Conservation (phyloP, 1,139 yeast species). For the Nakaseomyces glabratus region DNA sequence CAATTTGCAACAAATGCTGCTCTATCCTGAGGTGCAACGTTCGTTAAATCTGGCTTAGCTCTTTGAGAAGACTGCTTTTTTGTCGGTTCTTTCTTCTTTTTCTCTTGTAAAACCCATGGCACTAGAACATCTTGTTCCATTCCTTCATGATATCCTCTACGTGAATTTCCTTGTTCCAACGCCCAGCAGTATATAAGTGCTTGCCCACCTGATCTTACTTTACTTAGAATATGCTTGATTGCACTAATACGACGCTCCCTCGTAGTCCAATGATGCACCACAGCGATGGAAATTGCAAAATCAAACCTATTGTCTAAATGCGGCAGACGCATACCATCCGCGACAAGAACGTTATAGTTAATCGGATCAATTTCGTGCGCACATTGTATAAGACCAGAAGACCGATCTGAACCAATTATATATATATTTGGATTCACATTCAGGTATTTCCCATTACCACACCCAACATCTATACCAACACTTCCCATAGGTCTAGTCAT, state of each 20-base stretch:
- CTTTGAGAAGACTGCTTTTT: slow-evolving; percentile 15
- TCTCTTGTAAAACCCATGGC: slow-evolving; percentile 77
- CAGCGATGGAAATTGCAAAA: slow-evolving; percentile 93
- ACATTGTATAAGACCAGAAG: slow-evolving; percentile 66
- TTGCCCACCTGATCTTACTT: slow-evolving; percentile 51
- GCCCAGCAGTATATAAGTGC: slow-evolving; percentile 94
- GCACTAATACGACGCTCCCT: slow-evolving; percentile 70
- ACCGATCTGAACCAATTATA: slow-evolving; percentile 75
- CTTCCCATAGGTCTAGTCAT: slow-evolving; percentile 35
- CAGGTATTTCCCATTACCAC: slow-evolving; percentile 93
- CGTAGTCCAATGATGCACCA: slow-evolving; percentile 91
- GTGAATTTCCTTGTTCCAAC: slow-evolving; percentile 73
- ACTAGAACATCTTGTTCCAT: slow-evolving; percentile 90
- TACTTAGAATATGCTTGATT: slow-evolving; percentile 54
- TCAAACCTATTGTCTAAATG: slow-evolving; percentile 56
- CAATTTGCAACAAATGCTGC: slow-evolving; percentile 24
- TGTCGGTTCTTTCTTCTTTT: slow-evolving; percentile 24
- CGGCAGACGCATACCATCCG: slow-evolving; percentile 71
- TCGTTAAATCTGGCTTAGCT: slow-evolving; percentile 23
- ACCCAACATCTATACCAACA: slow-evolving; percentile 71
- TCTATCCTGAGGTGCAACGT: slow-evolving; percentile 25
- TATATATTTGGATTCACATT: slow-evolving; percentile 57
- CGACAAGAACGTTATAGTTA: slow-evolving; percentile 47
- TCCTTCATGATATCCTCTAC: slow-evolving; percentile 82
- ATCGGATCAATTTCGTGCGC: slow-evolving; percentile 43